Percentiles rank a stretch among this genome's conserved stretches.
Evolutionary conservation across 2,329 filamentous ascomycete species (phyloP).

Genomic region (Trichoderma koningii): DNA sequence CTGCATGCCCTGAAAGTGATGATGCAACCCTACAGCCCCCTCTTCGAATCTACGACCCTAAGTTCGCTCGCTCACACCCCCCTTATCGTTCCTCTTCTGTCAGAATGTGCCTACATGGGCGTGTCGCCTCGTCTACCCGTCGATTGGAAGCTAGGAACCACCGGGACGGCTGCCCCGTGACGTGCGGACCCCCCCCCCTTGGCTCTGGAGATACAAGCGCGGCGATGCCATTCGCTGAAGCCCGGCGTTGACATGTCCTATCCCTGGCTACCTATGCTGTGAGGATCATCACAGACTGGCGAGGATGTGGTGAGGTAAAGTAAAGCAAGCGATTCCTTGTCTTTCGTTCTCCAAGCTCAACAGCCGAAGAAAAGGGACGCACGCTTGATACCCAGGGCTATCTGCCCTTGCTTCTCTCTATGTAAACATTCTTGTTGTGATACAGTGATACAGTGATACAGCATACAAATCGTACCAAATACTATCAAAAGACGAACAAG

Average conservation of each 20-base stretch:
- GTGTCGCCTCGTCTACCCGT: neutral
- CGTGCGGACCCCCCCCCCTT: neutral
- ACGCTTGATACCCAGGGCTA: neutral
- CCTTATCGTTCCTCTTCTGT: neutral
- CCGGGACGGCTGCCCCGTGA: slow-evolving; percentile 1
- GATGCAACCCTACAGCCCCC: too few relatives aligned
- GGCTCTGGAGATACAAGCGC: neutral
- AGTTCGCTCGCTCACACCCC: neutral
- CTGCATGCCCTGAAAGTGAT: slow-evolving; percentile 1
- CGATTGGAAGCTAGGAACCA: slow-evolving; percentile 11
- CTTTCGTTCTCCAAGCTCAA: neutral
- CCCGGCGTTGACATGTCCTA: neutral
- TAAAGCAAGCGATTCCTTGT: neutral
- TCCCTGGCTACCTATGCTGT: neutral
- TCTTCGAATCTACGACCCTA: too few relatives aligned
- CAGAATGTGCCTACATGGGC: neutral
- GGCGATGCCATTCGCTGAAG: neutral
- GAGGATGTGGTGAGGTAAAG: neutral
- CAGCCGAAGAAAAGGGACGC: neutral
- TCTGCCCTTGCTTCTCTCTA: neutral
- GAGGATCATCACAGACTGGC: neutral
- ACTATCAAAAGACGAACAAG: neutral
- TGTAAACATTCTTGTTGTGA: slow-evolving; percentile 1
- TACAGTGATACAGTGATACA: neutral
- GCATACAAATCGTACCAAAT: neutral